Conservation (phyloP, 371 early-diverging fungal genomes). For the Phascolomyces articulosus region DNA sequence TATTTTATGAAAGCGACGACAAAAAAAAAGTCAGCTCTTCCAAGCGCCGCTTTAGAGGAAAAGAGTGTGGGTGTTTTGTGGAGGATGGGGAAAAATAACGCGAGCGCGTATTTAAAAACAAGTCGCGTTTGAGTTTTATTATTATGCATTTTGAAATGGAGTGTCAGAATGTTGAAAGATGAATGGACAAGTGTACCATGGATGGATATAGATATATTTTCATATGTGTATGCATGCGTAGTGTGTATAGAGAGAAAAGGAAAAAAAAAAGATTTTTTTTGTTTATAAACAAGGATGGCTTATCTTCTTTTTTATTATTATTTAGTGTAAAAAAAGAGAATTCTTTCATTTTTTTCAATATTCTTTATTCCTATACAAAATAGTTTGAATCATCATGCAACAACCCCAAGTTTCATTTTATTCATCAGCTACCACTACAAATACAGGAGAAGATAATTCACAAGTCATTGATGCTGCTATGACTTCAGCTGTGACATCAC, state of each 20-base stretch:
- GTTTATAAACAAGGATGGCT: slow-evolving; percentile 1
- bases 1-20: neutral
- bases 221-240: neutral
- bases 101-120: too few relatives aligned
- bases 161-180: too few relatives aligned
- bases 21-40: slow-evolving; percentile 5
- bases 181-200: too few relatives aligned
- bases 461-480: slow-evolving; percentile 3
- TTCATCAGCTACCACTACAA: neutral
- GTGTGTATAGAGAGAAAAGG: neutral
- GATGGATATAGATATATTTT: neutral
- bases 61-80: too few relatives aligned
- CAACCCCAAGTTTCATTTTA: neutral
- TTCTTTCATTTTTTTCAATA: neutral
- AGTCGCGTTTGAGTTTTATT: too few relatives aligned
- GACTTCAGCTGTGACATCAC: slow-evolving; percentile 12
- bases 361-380: neutral
- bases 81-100: neutral
- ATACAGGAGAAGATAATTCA: neutral
- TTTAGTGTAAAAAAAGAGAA: too few relatives aligned
- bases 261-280: neutral
- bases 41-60: neutral
- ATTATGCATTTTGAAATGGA: too few relatives aligned
- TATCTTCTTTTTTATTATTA: neutral
- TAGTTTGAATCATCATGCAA: too few relatives aligned